Percentiles rank a stretch among this genome's conserved stretches.
These are phyloP conservation scores for Theileria annulata DNA, from an alignment of 169 alveolate genomes.

Conservation along the genomic window DNA sequence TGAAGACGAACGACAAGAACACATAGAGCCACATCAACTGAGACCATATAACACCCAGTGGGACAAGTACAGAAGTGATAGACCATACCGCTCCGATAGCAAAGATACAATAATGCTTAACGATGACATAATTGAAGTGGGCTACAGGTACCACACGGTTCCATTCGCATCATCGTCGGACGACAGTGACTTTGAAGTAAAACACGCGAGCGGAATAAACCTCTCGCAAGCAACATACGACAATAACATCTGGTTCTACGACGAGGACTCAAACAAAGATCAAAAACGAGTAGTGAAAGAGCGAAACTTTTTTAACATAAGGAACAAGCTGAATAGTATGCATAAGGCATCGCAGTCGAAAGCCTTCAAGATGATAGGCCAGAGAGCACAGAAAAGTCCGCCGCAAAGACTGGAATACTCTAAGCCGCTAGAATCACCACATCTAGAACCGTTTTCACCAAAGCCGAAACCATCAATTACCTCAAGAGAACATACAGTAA, in stretches of 20 bases:
- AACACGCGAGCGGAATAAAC: conserved; percentile 25
- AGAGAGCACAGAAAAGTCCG: not conserved
- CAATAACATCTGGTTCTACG: conserved; percentile 23
- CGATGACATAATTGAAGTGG: conserved; percentile 15
- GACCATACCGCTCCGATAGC: not conserved
- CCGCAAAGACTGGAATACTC: not conserved
- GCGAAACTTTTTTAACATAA: conserved; percentile 43
- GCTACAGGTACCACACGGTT: conserved; percentile 1
- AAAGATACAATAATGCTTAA: conserved; percentile 12
- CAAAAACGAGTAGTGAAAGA: conserved; percentile 29
- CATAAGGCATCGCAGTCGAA: conserved; percentile 10
- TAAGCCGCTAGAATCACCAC: not conserved
- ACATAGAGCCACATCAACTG: not conserved
- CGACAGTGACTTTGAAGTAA: conserved; percentile 19
- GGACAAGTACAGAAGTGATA: not conserved
- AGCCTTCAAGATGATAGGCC: not conserved
- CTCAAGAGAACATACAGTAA: conserved; percentile 14
- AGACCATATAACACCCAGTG: not conserved
- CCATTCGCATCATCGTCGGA: not conserved
- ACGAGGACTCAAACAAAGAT: conserved; percentile 25
- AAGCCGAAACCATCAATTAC: conserved; percentile 1
- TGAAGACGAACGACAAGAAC: not conserved
- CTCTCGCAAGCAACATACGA: not conserved
- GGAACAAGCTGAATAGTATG: conserved; percentile 28
- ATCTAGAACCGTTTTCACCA: conserved; percentile 3